A percentile compares a stretch with the other conserved stretches of the same genome.
These are phyloP conservation scores for Clonostachys byssicola DNA, from an alignment of 2,329 filamentous ascomycete genomes.

Conservation along the genomic window DNA sequence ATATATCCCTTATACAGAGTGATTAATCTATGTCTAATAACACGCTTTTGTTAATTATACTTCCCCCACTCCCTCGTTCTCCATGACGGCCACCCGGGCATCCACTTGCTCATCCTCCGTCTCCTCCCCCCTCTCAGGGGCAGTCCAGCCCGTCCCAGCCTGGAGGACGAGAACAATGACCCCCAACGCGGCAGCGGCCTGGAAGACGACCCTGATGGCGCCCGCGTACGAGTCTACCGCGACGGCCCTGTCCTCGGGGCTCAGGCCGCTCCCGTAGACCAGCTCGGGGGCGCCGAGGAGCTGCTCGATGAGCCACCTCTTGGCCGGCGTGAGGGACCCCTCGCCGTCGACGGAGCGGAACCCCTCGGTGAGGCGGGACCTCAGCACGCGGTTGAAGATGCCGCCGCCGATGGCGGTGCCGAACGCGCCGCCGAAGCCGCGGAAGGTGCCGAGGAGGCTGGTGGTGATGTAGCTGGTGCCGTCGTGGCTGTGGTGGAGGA, in stretches of 20 bases:
- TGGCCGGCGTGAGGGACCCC: conserved; percentile 19
- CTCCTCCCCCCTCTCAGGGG: conserved; percentile 49
- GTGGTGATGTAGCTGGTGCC: conserved; percentile 72
- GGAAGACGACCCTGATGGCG: conserved; percentile 40
- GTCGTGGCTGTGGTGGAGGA: conserved; percentile 66
- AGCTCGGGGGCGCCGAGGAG: conserved; percentile 47
- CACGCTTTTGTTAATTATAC: conserved; percentile 4
- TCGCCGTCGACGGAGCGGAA: conserved; percentile 46
- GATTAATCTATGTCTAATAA: too few relatives aligned
- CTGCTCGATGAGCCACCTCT: conserved; percentile 33
- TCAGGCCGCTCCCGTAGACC: conserved; percentile 38
- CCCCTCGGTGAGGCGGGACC: conserved; percentile 46
- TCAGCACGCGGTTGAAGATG: conserved; percentile 62
- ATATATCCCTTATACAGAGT: too few relatives aligned
- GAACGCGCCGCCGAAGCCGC: conserved; percentile 78
- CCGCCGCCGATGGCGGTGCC: conserved; percentile 77
- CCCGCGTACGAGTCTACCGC: conserved; percentile 42
- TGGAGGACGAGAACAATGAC: conserved; percentile 40
- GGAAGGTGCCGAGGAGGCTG: conserved; percentile 72
- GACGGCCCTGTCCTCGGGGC: conserved; percentile 31
- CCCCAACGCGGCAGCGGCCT: conserved; percentile 36
- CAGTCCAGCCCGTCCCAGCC: conserved; percentile 46
- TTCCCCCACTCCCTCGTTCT: conserved; percentile 24
- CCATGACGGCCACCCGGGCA: conserved; percentile 13
- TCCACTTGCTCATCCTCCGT: conserved; percentile 23